Percentiles rank a stretch among this genome's conserved stretches.
phyloP scores from a whole-genome alignment of 108 stramenopile species.

The Fragilaria crotonensis region DNA sequence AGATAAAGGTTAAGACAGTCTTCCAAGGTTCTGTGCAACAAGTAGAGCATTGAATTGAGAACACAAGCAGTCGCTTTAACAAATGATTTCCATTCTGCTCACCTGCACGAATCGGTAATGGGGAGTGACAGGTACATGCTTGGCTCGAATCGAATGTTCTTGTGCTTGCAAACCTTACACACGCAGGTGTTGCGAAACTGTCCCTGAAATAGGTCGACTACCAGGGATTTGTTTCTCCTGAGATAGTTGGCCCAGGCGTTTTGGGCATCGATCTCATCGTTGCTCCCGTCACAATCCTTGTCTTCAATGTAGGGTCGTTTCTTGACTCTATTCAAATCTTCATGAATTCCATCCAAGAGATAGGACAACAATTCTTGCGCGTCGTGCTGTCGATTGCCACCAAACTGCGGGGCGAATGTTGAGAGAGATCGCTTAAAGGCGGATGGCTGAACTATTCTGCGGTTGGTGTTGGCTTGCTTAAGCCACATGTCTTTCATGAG shows the following conservation, averaged over 20 bases:
- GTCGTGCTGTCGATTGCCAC: conserved; percentile 91
- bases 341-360: conserved; percentile 88
- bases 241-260: conserved; percentile 84
- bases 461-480: too few species aligned
- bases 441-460: conserved; percentile 26
- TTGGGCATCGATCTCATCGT: conserved; percentile 74
- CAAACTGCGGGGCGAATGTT: conserved; percentile 81
- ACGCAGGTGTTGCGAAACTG: conserved; percentile 81
- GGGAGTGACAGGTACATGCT: conserved; percentile 94
- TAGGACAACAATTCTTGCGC: conserved; percentile 83
- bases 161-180: conserved; percentile 62
- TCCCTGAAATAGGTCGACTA: conserved; percentile 96
- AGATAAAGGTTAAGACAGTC: conserved; percentile 74
- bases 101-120: conserved; percentile 20
- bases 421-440: conserved; percentile 66
- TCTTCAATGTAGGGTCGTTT: conserved; percentile 81
- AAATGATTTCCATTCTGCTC: too few species aligned
- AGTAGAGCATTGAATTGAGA: too few species aligned
- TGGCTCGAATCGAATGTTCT: conserved; percentile 87
- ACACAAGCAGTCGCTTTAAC: too few species aligned
- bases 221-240: conserved; percentile 72
- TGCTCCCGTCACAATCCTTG: conserved; percentile 73
- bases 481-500: conserved; percentile 85
- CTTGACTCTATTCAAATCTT: conserved; percentile 90
- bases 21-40: too few species aligned